Conservation (phyloP, 352 stramenopile genomes). For the Phytophthora sansomeana region DNA sequence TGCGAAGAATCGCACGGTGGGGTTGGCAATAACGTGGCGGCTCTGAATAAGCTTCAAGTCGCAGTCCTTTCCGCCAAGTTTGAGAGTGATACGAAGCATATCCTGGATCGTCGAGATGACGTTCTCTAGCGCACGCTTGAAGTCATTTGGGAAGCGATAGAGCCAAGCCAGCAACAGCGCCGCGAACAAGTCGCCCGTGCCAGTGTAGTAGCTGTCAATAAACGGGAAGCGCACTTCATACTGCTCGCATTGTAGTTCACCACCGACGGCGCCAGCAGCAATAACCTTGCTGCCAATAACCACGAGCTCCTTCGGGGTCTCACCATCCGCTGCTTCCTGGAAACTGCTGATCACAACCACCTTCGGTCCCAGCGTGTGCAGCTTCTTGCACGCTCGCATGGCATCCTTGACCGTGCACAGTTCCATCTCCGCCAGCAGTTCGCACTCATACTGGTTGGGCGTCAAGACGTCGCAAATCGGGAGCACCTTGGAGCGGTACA, state of each 20-base stretch:
- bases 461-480: conserved; percentile 87
- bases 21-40: conserved; percentile 72
- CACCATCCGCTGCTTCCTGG: conserved; percentile 41
- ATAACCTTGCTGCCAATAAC: conserved; percentile 75
- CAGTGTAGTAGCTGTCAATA: conserved; percentile 87
- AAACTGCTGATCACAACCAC: conserved; percentile 90
- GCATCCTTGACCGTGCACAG: conserved; percentile 73
- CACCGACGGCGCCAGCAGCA: conserved; percentile 7
- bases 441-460: conserved; percentile 89
- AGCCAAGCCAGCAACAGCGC: conserved; percentile 87
- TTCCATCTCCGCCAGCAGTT: conserved; percentile 78
- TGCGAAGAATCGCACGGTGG: conserved; percentile 56
- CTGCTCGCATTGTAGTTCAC: conserved; percentile 57
- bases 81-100: conserved; percentile 72
- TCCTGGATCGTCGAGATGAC: conserved; percentile 86
- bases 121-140: conserved; percentile 76
- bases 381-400: conserved; percentile 72
- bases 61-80: conserved; percentile 70
- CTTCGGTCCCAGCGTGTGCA: conserved; percentile 73
- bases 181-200: conserved; percentile 85
- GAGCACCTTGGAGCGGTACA: conserved; percentile 82
- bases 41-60: conserved; percentile 89
- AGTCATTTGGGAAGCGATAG: conserved; percentile 62
- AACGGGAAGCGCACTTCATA: conserved; percentile 81
- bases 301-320: conserved; percentile 55